Evolutionary conservation across 495 filamentous ascomycete genomes (phyloP).

Genomic region (Penicillium ucsense): DNA sequence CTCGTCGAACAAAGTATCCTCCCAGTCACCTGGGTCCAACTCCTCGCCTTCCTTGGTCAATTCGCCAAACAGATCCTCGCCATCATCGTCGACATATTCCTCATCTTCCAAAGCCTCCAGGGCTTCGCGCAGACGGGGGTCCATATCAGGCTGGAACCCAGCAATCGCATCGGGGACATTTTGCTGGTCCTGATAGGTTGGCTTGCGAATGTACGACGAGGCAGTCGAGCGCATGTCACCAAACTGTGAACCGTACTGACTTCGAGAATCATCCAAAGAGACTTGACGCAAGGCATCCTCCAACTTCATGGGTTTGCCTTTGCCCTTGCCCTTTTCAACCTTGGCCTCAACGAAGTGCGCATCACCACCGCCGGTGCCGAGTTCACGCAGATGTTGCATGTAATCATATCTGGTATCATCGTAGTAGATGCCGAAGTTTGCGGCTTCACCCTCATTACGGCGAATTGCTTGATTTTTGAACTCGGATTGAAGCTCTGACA

Average conservation of each 20-base stretch:
- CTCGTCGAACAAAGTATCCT: slow-evolving; percentile 47
- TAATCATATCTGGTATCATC: slow-evolving; percentile 93
- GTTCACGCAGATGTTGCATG: slow-evolving; percentile 97
- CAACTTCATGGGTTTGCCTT: slow-evolving; percentile 62
- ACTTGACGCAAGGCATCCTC: slow-evolving; percentile 71
- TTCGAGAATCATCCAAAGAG: slow-evolving; percentile 45
- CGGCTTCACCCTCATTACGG: slow-evolving; percentile 91
- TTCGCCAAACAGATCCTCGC: slow-evolving; percentile 70
- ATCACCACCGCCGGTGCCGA: slow-evolving; percentile 50
- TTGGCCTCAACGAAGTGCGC: slow-evolving; percentile 71
- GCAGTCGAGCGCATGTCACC: slow-evolving; percentile 36
- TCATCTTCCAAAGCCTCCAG: slow-evolving; percentile 95
- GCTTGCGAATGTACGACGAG: slow-evolving; percentile 57
- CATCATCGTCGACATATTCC: slow-evolving; percentile 81
- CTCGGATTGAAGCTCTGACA: slow-evolving; percentile 67
- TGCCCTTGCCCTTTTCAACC: slow-evolving; percentile 42
- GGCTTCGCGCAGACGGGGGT: slow-evolving; percentile 83
- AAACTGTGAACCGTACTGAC: slow-evolving; percentile 31
- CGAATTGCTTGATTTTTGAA: slow-evolving; percentile 60
- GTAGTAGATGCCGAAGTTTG: slow-evolving; percentile 82
- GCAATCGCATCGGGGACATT: slow-evolving; percentile 81
- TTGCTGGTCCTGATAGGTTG: slow-evolving; percentile 88
- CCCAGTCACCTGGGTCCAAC: slow-evolving; percentile 59
- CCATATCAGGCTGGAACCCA: slow-evolving; percentile 97
- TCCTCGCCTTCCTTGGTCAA: slow-evolving; percentile 66